Conservation (phyloP, 345 rosid genomes). For the Jatropha curcas region DNA sequence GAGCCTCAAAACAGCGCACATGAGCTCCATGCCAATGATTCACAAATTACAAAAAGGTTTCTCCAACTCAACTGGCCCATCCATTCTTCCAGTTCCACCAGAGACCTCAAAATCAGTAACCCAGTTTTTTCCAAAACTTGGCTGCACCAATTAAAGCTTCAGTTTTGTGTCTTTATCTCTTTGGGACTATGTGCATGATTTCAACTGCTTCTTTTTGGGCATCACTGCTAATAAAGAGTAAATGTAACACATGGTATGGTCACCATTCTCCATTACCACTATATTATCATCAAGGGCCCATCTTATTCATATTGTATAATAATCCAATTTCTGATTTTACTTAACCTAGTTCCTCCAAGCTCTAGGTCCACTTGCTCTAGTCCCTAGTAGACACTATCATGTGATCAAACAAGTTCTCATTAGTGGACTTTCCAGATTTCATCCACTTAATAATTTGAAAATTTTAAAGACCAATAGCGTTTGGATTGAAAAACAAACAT, state of each 20-base stretch:
- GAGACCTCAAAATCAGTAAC: constrained; percentile 1
- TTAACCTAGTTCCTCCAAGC: constrained; percentile 31
- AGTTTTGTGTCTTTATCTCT: constrained; percentile 13
- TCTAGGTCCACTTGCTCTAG: constrained; percentile 12
- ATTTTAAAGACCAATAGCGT: no score
- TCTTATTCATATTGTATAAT: constrained; percentile 21
- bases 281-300: constrained; percentile 40
- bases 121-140: constrained; percentile 10
- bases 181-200: constrained; percentile 17
- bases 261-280: constrained; percentile 28
- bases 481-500: no score
- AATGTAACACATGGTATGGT: constrained; percentile 43
- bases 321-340: constrained; percentile 32
- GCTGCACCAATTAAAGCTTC: neutral
- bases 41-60: constrained; percentile 11
- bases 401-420: constrained; percentile 7
- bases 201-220: constrained; percentile 17
- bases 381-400: constrained; percentile 19
- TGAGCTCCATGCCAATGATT: constrained; percentile 11
- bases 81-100: neutral
- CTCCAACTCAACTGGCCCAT: constrained; percentile 13
- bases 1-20: constrained; percentile 21
- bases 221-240: constrained; percentile 4
- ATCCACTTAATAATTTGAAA: neutral
- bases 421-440: neutral